Base-by-base conservation (phyloP, 2,329 filamentous ascomycete species). In the Cadophora sp. region DNA sequence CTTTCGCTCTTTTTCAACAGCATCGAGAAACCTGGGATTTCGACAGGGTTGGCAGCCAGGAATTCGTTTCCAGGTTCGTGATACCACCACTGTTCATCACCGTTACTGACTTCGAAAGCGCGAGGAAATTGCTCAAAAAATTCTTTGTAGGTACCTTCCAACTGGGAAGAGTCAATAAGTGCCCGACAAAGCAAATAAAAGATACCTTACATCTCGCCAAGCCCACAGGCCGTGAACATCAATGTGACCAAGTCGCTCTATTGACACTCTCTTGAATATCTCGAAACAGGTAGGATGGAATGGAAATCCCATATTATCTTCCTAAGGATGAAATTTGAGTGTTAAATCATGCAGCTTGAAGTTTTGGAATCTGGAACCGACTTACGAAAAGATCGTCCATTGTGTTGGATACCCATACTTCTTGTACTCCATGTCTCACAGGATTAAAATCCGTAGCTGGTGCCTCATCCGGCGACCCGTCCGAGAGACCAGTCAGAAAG, bases 11-110 rank as follows among this genome's bases (percentile, higher is more conserved):
- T 46, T 40, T 48, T 56, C 3, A 75, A 59, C 6, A 76, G 66
- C 24, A 62, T 34, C 3, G 43, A n/a, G 14, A 76, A 64, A 7
- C 59, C 69, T 19, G 73, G 74, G 16, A 77, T 59, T 27, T 71
- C 72, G 7, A 76, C 40, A 12, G 75, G 72, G 53, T 76, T 77
- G 3, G 74, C 73, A 27, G 64, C 74, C 3, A 76, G 66, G 46
- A 71, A 76, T 43, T 75, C 58, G 27, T 51, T 16, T 64, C 74
- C 71, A n/a, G 7, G 19, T 26, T 27, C 40, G 53, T 73, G 69
- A 2, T 3, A 9, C 71, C 71, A 73, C 61, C 34, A 65, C 27
- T 70, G 64, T 16, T 67, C 58, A 0, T 27, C 50, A 3, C 62
- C 67, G 5, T 27, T 1, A 0, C 34, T 31, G 2, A 70, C 62